phyloP scores from a whole-genome alignment of 768 basidiomycete genomes.

The Lyophyllum atratum region DNA sequence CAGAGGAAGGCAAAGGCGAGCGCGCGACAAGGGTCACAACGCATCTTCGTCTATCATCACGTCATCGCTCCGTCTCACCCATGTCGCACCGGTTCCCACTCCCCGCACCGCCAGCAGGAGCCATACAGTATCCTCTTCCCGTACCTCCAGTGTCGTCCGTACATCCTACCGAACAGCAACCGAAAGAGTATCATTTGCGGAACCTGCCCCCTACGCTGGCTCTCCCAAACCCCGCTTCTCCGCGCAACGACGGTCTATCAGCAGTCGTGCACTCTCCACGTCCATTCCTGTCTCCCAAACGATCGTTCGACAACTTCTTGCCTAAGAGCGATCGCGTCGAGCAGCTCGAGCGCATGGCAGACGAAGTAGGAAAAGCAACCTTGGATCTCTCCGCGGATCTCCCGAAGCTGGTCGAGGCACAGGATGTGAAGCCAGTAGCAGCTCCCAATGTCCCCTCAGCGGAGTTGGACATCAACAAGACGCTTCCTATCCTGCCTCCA shows the following conservation, averaged over 20 bases:
- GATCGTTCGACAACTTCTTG: conserved; percentile 44
- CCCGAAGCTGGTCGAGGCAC: conserved; percentile 17
- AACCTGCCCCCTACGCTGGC: conserved; percentile 8
- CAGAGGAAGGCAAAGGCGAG: conserved; percentile 63
- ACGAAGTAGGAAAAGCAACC: conserved; percentile 44
- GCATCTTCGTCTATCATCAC: conserved; percentile 57
- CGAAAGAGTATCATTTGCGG: neutral
- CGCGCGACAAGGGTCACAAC: conserved; percentile 59
- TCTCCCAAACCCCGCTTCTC: neutral
- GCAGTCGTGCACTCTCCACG: conserved; percentile 60
- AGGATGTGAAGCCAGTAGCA: neutral
- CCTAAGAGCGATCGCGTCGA: conserved; percentile 64
- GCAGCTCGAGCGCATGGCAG: conserved; percentile 73
- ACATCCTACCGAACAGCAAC: neutral
- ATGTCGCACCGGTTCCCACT: conserved; percentile 55
- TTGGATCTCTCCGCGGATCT: conserved; percentile 40
- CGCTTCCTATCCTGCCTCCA: conserved; percentile 59
- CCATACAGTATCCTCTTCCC: conserved; percentile 13
- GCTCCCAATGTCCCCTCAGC: neutral
- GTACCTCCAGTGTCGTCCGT: neutral
- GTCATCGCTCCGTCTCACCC: conserved; percentile 65
- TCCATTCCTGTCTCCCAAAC: conserved; percentile 68
- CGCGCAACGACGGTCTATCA: neutral
- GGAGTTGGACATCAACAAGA: conserved; percentile 47
- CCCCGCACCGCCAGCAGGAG: conserved; percentile 24